A percentile compares a stretch with the other conserved stretches of the same genome.
Evolutionary conservation across 257 asterid species (phyloP).

Genomic region (Lycium ferocissimum): DNA sequence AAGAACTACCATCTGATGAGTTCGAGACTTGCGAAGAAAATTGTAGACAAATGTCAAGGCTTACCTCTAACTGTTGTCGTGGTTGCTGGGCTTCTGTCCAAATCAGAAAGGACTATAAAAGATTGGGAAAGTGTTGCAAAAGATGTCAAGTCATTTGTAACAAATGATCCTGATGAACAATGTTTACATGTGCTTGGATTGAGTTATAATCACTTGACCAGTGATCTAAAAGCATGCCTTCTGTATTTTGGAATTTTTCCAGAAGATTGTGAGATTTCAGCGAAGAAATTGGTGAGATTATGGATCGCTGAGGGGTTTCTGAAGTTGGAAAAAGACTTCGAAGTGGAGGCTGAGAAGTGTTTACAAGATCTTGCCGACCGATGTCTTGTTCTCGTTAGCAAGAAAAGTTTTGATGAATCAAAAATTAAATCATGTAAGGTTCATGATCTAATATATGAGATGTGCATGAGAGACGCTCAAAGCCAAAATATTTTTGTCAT

Average conservation of each 20-base stretch:
- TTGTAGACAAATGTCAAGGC: slow-evolving; percentile 31
- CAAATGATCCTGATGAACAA: slow-evolving; percentile 19
- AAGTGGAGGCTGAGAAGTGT: slow-evolving; percentile 24
- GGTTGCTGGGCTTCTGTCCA: slow-evolving; percentile 19
- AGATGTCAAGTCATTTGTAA: background rate
- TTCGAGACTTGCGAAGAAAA: slow-evolving; percentile 25
- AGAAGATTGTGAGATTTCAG: background rate
- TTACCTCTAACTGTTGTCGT: slow-evolving; percentile 25
- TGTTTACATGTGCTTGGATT: background rate
- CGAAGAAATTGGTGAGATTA: background rate
- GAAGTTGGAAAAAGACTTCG: background rate
- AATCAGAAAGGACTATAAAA: background rate
- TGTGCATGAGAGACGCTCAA: slow-evolving; percentile 23
- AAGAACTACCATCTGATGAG: background rate
- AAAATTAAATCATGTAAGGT: slow-evolving; percentile 34
- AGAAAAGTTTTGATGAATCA: background rate
- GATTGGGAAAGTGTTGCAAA: slow-evolving; percentile 27
- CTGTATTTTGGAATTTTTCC: slow-evolving; percentile 6
- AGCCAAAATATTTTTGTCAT: background rate
- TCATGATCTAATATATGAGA: slow-evolving; percentile 29
- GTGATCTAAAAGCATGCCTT: slow-evolving; percentile 28
- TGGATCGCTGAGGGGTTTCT: slow-evolving; percentile 36
- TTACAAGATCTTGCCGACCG: slow-evolving; percentile 32
- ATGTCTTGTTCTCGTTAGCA: slow-evolving; percentile 28
- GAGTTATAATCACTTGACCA: slow-evolving; percentile 33